Conservation (phyloP, 2,329 filamentous ascomycete species). For the Alternaria gansuensis region DNA sequence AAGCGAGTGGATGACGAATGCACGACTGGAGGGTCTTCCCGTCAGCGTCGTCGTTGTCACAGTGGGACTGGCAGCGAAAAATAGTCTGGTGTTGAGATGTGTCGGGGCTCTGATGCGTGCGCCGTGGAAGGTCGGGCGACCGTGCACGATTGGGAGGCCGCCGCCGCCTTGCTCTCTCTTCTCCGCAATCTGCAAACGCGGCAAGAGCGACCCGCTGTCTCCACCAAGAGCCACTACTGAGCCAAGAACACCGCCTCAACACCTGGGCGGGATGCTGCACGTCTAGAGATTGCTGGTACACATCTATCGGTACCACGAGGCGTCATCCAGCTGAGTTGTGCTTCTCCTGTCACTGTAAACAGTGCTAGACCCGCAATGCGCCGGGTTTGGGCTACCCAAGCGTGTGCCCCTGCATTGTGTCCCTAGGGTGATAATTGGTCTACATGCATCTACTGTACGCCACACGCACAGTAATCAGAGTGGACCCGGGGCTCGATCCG, state of each 20-base stretch:
- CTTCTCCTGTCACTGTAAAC: constrained; percentile 1
- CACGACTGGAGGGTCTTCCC: constrained; percentile 1
- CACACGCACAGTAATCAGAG: constrained; percentile 8
- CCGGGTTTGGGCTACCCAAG: constrained; percentile 10
- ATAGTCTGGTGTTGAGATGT: constrained; percentile 18
- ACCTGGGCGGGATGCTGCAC: constrained; percentile 1
- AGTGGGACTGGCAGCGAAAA: constrained; percentile 14
- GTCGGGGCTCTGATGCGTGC: constrained; percentile 10
- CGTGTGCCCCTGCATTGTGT: constrained; percentile 20
- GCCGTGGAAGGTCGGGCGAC: constrained; percentile 26
- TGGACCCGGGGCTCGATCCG: not conserved
- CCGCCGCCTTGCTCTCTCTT: constrained; percentile 30
- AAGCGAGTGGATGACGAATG: constrained; percentile 27
- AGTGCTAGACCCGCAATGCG: constrained; percentile 8
- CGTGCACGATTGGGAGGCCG: constrained; percentile 34
- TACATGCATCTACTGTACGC: constrained; percentile 10
- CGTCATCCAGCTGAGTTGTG: not conserved
- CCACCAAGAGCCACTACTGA: constrained; percentile 20
- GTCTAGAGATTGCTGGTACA: constrained; percentile 1
- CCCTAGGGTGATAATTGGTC: constrained; percentile 6
- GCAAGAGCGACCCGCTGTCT: constrained; percentile 37
- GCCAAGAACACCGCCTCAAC: constrained; percentile 17
- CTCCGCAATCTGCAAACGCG: constrained; percentile 38
- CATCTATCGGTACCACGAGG: not conserved
- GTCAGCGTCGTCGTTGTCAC: constrained; percentile 10